These are phyloP conservation scores for Monilinia fructigena DNA, from an alignment of 2,329 filamentous ascomycete genomes.

Conservation along the genomic window DNA sequence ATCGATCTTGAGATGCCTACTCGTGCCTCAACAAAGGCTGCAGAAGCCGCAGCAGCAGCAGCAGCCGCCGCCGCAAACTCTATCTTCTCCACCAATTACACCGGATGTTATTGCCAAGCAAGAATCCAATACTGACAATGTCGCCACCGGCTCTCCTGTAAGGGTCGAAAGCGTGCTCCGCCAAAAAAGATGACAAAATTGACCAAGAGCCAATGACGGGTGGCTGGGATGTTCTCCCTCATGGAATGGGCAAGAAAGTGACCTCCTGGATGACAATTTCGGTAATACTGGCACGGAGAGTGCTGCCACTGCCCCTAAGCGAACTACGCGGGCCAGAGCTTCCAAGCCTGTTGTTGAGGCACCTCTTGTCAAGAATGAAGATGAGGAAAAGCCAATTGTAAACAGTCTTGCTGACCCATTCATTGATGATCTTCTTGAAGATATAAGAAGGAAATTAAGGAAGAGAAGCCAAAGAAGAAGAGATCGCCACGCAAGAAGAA, in stretches of 20 bases:
- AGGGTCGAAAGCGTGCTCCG: constrained; percentile 23
- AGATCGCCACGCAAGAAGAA: constrained; percentile 22
- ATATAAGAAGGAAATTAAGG: constrained; percentile 8
- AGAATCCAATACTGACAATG: not conserved
- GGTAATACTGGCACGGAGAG: not conserved
- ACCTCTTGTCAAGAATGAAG: constrained; percentile 7
- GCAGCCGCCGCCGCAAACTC: constrained; percentile 8
- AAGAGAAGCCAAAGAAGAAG: constrained; percentile 24
- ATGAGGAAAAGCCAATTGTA: constrained; percentile 15
- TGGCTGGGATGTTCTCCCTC: constrained; percentile 50
- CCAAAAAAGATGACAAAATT: constrained; percentile 21
- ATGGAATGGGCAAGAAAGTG: constrained; percentile 50
- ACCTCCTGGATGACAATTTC: constrained; percentile 24
- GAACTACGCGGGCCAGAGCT: not conserved
- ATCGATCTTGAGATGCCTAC: constrained; percentile 11
- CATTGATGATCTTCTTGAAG: not conserved
- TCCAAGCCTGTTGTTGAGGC: not conserved
- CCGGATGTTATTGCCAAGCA: not conserved
- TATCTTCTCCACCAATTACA: constrained; percentile 16
- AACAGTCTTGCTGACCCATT: constrained; percentile 6
- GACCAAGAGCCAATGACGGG: constrained; percentile 26
- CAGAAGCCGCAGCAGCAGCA: not conserved
- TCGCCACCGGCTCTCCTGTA: constrained; percentile 13
- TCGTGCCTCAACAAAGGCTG: constrained; percentile 16
- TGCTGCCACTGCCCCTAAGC: not conserved